Percentiles rank a stretch among this genome's conserved stretches.
Evolutionary conservation across 257 asterid genomes (phyloP).

Genomic region (Nicotiana paniculata): DNA sequence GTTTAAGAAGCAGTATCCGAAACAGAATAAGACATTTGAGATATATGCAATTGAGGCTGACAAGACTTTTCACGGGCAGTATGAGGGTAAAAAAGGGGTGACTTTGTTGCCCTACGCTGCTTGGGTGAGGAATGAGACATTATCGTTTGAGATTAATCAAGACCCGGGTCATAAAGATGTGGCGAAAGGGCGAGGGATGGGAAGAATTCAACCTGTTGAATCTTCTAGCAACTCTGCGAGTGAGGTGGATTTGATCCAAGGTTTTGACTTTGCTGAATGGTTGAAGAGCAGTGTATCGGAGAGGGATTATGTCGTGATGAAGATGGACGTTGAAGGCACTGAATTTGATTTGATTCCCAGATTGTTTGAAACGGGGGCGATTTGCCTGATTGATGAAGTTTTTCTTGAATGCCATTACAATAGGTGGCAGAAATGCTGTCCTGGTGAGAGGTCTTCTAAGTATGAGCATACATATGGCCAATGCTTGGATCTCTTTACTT

Average conservation of each 20-base stretch:
- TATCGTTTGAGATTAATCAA: slow-evolving; percentile 75
- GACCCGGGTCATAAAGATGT: slow-evolving; percentile 62
- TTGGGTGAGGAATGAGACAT: slow-evolving; percentile 83
- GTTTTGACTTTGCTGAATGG: slow-evolving; percentile 94
- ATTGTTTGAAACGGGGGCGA: slow-evolving; percentile 75
- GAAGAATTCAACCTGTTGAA: slow-evolving; percentile 88
- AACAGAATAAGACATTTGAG: slow-evolving; percentile 84
- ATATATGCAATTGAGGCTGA: slow-evolving; percentile 94
- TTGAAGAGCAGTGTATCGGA: slow-evolving; percentile 55
- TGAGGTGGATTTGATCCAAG: slow-evolving; percentile 70
- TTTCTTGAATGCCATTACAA: slow-evolving; percentile 96
- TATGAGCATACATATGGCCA: slow-evolving; percentile 75
- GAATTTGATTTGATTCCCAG: slow-evolving; percentile 87
- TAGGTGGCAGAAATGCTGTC: slow-evolving; percentile 97
- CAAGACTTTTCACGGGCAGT: slow-evolving; percentile 57
- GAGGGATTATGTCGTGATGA: slow-evolving; percentile 89
- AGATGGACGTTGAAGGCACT: slow-evolving; percentile 99
- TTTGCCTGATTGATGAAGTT: slow-evolving; percentile 85
- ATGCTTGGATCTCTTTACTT: slow-evolving; percentile 71
- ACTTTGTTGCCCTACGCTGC: slow-evolving; percentile 87
- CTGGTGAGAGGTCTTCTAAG: slow-evolving; percentile 78
- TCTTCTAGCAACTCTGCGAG: slow-evolving; percentile 36
- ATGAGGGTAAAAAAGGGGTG: slow-evolving; percentile 70
- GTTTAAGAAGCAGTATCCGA: slow-evolving; percentile 95
- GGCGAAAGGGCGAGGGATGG: slow-evolving; percentile 84